phyloP scores from a whole-genome alignment of 2,329 filamentous ascomycete genomes.

The Diaporthe citriasiana region DNA sequence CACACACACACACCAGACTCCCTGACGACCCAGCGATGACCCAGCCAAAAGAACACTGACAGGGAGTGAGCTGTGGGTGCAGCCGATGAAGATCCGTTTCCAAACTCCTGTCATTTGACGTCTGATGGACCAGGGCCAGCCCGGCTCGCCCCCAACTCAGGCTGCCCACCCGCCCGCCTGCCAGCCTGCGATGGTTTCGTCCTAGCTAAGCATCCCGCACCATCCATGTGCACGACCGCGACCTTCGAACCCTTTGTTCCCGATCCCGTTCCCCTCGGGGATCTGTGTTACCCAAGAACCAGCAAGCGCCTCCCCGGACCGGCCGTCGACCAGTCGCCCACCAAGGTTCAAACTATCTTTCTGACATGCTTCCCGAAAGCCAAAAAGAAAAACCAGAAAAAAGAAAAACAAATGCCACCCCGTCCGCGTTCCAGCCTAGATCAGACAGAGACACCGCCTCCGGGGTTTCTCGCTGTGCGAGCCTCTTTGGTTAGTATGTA shows the following conservation, averaged over 20 bases:
- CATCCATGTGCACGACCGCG: slow-evolving; percentile 33
- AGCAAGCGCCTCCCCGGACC: slow-evolving; percentile 26
- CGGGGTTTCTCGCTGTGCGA: slow-evolving; percentile 10
- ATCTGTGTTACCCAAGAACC: slow-evolving; percentile 24
- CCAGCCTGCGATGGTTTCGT: slow-evolving; percentile 35
- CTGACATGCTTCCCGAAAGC: slow-evolving; percentile 36
- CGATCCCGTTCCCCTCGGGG: slow-evolving; percentile 32
- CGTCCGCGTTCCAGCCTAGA: slow-evolving; percentile 20
- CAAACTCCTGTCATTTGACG: slow-evolving; percentile 40
- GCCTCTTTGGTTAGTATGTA: slow-evolving; percentile 19
- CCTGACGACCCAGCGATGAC: not conserved
- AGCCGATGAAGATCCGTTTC: slow-evolving; percentile 43
- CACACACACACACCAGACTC: not conserved
- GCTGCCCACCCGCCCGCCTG: slow-evolving; percentile 1
- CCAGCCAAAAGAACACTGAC: not conserved
- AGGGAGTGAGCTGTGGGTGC: slow-evolving; percentile 16
- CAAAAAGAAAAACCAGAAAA: slow-evolving; percentile 29
- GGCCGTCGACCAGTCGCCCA: slow-evolving; percentile 20
- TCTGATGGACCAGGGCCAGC: slow-evolving; percentile 22
- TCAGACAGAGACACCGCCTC: slow-evolving; percentile 22
- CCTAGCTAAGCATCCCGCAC: slow-evolving; percentile 32
- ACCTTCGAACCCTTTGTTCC: slow-evolving; percentile 32
- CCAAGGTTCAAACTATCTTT: slow-evolving; percentile 30
- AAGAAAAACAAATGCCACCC: not conserved
- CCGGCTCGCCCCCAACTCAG: slow-evolving; percentile 5